A percentile compares a stretch with the other conserved stretches of the same genome.
These are phyloP conservation scores for Phytopythium delawarense DNA, from an alignment of 352 stramenopile genomes.

Conservation along the genomic window DNA sequence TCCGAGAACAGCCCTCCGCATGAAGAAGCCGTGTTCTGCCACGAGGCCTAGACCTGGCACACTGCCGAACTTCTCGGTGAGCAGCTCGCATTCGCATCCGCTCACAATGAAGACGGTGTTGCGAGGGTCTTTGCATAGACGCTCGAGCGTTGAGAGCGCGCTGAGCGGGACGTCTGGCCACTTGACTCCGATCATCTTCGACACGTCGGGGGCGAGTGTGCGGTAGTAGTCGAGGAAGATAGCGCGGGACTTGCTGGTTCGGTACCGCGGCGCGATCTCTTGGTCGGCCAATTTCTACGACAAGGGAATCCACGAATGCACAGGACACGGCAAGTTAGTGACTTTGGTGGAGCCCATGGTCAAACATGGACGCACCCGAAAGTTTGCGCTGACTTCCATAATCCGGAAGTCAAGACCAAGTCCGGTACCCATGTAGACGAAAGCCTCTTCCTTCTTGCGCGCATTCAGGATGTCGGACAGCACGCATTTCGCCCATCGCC, in stretches of 20 bases:
- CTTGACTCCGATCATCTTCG: conserved; percentile 65
- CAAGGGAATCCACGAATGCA: neutral
- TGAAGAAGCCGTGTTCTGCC: conserved; percentile 98
- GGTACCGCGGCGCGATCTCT: conserved; percentile 55
- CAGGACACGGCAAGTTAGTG: neutral
- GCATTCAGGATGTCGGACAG: conserved; percentile 75
- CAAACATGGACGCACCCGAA: conserved; percentile 69
- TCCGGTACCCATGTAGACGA: conserved; percentile 89
- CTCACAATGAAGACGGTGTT: conserved; percentile 99
- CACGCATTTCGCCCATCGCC: conserved; percentile 69
- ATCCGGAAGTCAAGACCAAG: conserved; percentile 96
- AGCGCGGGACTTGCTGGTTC: conserved; percentile 73
- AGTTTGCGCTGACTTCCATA: conserved; percentile 92
- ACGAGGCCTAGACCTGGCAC: conserved; percentile 96
- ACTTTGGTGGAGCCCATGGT: neutral
- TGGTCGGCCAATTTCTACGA: conserved; percentile 68
- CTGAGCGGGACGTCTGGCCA: conserved; percentile 77
- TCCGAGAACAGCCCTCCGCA: conserved; percentile 54
- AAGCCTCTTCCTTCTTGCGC: conserved; percentile 72
- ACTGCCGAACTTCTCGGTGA: conserved; percentile 92
- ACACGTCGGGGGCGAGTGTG: conserved; percentile 93
- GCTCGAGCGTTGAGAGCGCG: conserved; percentile 81
- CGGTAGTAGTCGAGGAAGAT: conserved; percentile 99
- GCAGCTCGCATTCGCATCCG: conserved; percentile 94
- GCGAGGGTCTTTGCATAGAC: conserved; percentile 91